Evolutionary conservation across 106 monocot species (phyloP), one percentile per base, ranked within the genome.

Genomic region (Dioscorea dumetorum): DNA sequence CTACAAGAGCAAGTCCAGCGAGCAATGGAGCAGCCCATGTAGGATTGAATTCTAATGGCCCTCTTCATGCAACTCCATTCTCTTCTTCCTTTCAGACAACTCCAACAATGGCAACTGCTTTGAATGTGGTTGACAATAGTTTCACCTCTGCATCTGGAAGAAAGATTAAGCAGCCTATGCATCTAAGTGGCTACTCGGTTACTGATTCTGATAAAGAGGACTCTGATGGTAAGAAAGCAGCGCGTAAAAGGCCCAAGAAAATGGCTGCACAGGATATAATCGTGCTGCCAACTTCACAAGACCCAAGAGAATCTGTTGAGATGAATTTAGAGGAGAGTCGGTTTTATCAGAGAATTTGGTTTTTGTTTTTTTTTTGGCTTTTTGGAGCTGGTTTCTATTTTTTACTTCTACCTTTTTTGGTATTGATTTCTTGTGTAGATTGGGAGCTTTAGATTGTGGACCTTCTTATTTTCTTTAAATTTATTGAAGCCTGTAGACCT

Each of bases 281-380:
- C 5, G 64, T 80, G 62, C 66, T 81, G 12, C 78, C 82, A 8
- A 77, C 81, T 13, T 67, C 74, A 18, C 77, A 74, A 21, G 77
- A 82, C 48, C 75, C 78, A 1, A 73, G 70, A 61, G 90, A 84
- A 33, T 35, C 76, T 9, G 87, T 82, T 31, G 87, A 87, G 41
- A 77, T 64, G 11, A 59, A n/a, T n/a, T n/a, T n/a, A n/a, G 9
- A 15, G 0, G 54, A 12, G 54, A 13, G 7, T 2, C 5, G 54
- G 7, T 3, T 54, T 54, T 16, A 18, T 54, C 8, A 18, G 54
- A 54, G 54, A 12, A 28, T 54, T 14, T 41, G 54, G 15, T 1
- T 8, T 18, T 54, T n/a, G n/a, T n/a, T n/a, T n/a, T n/a, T n/a
- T n/a, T 19, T 54, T 18, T 15, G 13, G 13, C 18, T 54, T 16